These are phyloP conservation scores for Strobilomyces echinocephalus DNA, from an alignment of 768 basidiomycete species.

Conservation along the genomic window DNA sequence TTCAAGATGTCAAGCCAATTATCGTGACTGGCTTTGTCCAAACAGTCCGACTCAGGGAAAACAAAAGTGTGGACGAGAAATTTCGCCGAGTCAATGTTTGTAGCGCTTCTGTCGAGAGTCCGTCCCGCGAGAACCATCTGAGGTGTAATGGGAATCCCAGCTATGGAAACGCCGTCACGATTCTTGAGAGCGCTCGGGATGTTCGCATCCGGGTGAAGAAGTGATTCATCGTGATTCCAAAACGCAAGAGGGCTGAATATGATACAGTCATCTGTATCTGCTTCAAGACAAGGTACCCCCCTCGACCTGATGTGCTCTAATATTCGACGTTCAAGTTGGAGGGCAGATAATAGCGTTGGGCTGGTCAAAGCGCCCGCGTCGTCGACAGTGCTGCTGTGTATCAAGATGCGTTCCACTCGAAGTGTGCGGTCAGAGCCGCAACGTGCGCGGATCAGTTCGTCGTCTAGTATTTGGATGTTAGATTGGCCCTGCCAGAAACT, in stretches of 20 bases:
- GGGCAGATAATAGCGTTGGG: conserved; percentile 56
- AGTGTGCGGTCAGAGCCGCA: conserved; percentile 67
- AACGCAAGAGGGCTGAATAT: conserved; percentile 70
- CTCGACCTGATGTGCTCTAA: conserved; percentile 41
- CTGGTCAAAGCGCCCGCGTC: conserved; percentile 53
- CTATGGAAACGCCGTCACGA: conserved; percentile 49
- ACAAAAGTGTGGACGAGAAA: conserved; percentile 80
- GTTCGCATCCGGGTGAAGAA: conserved; percentile 49
- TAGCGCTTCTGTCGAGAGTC: conserved; percentile 44
- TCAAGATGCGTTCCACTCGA: conserved; percentile 71
- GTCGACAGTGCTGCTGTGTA: conserved; percentile 47
- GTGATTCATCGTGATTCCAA: conserved; percentile 61
- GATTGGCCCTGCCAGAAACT: conserved; percentile 68
- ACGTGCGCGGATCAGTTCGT: conserved; percentile 65
- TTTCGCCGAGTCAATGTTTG: conserved; percentile 58
- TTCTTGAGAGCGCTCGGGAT: conserved; percentile 57
- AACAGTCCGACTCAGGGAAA: conserved; percentile 72
- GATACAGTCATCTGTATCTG: conserved; percentile 53
- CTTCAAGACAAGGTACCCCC: conserved; percentile 50
- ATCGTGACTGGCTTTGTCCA: conserved; percentile 55
- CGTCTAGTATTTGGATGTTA: conserved; percentile 60
- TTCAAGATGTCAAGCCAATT: conserved; percentile 58
- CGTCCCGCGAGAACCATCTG: conserved; percentile 76
- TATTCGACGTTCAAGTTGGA: conserved; percentile 58
- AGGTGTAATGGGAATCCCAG: conserved; percentile 61